phyloP scores from a whole-genome alignment of 2,329 filamentous ascomycete species.

The Talaromyces sp. region DNA sequence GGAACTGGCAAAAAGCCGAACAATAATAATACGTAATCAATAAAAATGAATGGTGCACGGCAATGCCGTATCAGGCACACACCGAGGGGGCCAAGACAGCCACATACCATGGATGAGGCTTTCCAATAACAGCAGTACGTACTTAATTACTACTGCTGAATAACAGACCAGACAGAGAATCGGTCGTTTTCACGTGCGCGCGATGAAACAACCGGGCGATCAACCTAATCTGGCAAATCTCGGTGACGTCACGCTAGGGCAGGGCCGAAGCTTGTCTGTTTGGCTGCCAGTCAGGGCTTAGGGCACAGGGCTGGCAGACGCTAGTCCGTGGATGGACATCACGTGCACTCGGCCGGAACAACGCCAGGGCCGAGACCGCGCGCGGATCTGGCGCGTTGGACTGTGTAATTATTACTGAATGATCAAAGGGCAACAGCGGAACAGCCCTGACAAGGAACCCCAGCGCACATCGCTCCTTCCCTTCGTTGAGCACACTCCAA shows the following conservation, averaged over 20 bases:
- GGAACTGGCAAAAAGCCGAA: neutral
- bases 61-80: neutral
- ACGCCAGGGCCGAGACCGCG: slow-evolving; percentile 1
- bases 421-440: slow-evolving; percentile 6
- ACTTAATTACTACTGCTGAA: no score
- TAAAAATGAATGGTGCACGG: no score
- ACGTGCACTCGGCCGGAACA: slow-evolving; percentile 1
- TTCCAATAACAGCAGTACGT: no score
- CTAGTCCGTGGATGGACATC: neutral
- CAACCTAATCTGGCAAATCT: neutral
- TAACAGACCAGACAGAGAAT: neutral
- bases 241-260: neutral
- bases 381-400: neutral
- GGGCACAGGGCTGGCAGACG: slow-evolving; percentile 7
- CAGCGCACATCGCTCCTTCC: slow-evolving; percentile 4
- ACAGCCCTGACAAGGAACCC: neutral
- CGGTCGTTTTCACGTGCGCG: neutral
- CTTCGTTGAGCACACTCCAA: neutral
- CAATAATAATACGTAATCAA: no score
- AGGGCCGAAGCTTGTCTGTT: neutral
- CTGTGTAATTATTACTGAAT: no score
- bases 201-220: neutral
- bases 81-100: neutral
- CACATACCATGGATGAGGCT: neutral
- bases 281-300: slow-evolving; percentile 4